Evolutionary conservation across 352 stramenopile species (phyloP).

Genomic region (Thraustochytrium sp.): DNA sequence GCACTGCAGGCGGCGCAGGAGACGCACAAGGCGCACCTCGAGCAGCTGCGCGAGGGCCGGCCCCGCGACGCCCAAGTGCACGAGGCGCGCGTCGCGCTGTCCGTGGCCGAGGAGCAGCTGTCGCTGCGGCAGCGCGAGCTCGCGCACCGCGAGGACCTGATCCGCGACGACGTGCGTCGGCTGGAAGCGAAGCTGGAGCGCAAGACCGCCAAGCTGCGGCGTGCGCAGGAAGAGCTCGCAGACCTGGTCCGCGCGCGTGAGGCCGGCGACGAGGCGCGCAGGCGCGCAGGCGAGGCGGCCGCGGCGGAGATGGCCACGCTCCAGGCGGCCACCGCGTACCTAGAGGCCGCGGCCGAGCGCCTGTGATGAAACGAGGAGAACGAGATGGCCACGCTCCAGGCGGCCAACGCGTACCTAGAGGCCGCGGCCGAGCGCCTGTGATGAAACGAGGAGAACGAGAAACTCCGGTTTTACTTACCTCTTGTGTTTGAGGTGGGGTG

Average conservation of each 20-base stretch:
- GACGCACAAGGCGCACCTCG: background rate
- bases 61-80: background rate
- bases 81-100: background rate
- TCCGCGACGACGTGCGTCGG: background rate
- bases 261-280: background rate
- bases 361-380: background rate
- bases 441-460: no score
- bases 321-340: conserved; percentile 53
- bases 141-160: background rate
- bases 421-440: no score
- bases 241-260: background rate
- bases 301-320: background rate
- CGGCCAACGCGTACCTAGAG: no score
- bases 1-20: no score
- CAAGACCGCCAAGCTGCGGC: background rate
- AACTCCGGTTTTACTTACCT: no score
- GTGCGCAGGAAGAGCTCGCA: background rate
- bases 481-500: background rate
- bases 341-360: no score
- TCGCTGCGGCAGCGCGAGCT: background rate
- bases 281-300: background rate
- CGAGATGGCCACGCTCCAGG: background rate
- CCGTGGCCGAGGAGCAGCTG: background rate
- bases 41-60: background rate
- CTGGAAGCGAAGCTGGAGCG: background rate